These are phyloP conservation scores for Penicillium sp. DNA, from an alignment of 2,329 filamentous ascomycete genomes.

Conservation along the genomic window DNA sequence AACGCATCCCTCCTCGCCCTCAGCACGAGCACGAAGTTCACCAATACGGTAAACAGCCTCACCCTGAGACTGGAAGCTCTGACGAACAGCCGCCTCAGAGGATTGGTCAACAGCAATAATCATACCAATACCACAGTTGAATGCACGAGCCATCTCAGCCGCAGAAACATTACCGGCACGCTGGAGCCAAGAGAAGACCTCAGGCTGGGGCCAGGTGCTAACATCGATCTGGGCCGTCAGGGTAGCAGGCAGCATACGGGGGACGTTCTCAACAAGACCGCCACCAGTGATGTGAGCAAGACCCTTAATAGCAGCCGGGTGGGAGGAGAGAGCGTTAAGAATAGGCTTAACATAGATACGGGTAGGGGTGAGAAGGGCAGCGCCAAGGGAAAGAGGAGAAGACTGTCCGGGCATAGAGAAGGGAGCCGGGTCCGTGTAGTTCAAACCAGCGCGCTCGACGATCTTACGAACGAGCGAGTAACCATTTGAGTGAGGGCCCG, in stretches of 20 bases:
- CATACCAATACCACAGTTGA: constrained; percentile 96
- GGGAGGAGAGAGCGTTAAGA: constrained; percentile 63
- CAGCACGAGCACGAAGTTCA: constrained; percentile 63
- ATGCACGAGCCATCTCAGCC: constrained; percentile 85
- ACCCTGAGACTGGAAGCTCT: constrained; percentile 66
- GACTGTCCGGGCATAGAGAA: constrained; percentile 78
- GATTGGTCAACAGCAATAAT: constrained; percentile 72
- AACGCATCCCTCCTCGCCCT: constrained; percentile 62
- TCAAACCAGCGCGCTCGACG: constrained; percentile 71
- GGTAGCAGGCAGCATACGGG: constrained; percentile 81
- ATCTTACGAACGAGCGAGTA: constrained; percentile 96
- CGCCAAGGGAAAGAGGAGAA: constrained; percentile 60
- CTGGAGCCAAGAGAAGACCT: constrained; percentile 88
- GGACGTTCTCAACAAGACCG: constrained; percentile 90
- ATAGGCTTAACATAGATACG: constrained; percentile 89
- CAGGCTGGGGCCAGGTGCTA: constrained; percentile 72
- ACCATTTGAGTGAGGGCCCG: constrained; percentile 92
- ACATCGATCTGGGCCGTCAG: constrained; percentile 83
- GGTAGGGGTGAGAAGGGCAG: constrained; percentile 83
- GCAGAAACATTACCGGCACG: constrained; percentile 69
- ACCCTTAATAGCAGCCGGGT: constrained; percentile 72
- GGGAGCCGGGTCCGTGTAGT: constrained; percentile 73
- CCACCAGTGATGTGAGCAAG: constrained; percentile 97
- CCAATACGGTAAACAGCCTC: constrained; percentile 82
- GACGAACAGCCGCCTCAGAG: constrained; percentile 30